Conservation (phyloP, 805 yeast species). For the Yarrowia porcina region DNA sequence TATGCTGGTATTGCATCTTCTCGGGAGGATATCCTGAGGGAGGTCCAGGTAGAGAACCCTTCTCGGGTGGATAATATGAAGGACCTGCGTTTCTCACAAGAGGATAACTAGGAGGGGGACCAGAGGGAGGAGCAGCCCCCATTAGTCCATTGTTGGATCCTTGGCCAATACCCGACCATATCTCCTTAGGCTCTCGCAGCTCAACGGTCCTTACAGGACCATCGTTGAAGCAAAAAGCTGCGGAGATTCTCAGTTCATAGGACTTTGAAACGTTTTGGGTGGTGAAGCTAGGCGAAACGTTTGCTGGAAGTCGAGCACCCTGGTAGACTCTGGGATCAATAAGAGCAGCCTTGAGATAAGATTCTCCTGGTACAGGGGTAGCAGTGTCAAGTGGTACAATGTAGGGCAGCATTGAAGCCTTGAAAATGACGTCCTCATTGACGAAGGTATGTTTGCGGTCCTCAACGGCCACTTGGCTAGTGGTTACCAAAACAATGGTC, state of each 20-base stretch:
- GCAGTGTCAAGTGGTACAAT: neutral
- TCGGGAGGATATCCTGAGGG: constrained; percentile 12
- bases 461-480: constrained; percentile 37
- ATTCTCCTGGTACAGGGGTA: constrained; percentile 9
- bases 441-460: constrained; percentile 31
- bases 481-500: constrained; percentile 37
- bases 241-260: constrained; percentile 42
- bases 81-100: constrained; percentile 6
- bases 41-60: neutral
- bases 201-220: constrained; percentile 22
- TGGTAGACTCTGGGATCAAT: constrained; percentile 35
- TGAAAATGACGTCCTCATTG: constrained; percentile 31
- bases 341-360: constrained; percentile 26
- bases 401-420: constrained; percentile 21
- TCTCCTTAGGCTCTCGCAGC: constrained; percentile 7
- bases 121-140: too few relatives aligned
- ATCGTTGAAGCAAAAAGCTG: constrained; percentile 34
- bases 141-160: constrained; percentile 15
- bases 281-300: constrained; percentile 52
- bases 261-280: constrained; percentile 53
- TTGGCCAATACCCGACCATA: constrained; percentile 16
- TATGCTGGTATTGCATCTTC: too few relatives aligned
- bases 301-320: constrained; percentile 47
- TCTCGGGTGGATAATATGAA: constrained; percentile 10
- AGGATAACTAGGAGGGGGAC: constrained; percentile 5